These are phyloP conservation scores for Beta corolliflora DNA, from an alignment of 179 eudicot species.

Conservation along the genomic window DNA sequence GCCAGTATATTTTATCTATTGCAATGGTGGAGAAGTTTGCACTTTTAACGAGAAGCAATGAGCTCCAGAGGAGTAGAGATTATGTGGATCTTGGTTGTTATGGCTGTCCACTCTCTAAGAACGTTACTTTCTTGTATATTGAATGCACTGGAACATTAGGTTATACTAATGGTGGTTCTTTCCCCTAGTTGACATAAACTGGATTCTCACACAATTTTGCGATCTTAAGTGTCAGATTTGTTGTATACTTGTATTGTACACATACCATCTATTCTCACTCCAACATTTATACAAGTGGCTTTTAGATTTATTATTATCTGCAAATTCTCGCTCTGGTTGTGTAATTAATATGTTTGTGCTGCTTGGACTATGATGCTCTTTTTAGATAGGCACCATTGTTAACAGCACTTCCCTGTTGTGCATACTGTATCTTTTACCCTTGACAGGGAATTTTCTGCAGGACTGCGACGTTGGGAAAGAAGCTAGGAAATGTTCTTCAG, in stretches of 20 bases:
- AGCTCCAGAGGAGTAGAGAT: background rate
- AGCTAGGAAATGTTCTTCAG: background rate
- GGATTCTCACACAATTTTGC: slow-evolving; percentile 2
- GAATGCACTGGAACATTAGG: slow-evolving; percentile 1
- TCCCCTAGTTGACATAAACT: background rate
- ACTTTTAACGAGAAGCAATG: background rate
- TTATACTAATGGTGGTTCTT: slow-evolving; percentile 2
- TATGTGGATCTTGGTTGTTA: background rate
- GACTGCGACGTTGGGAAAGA: background rate
- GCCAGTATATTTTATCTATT: background rate
- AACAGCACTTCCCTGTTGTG: background rate
- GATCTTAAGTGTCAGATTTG: background rate
- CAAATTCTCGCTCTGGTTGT: background rate
- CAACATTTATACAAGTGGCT: background rate
- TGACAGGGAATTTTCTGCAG: background rate
- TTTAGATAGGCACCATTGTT: background rate
- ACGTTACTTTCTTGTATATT: background rate
- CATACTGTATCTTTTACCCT: background rate
- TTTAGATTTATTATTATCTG: background rate
- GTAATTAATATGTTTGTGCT: background rate
- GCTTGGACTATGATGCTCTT: background rate
- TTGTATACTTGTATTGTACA: background rate
- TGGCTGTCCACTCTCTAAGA: background rate
- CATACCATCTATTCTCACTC: background rate
- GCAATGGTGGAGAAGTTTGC: background rate